Evolutionary conservation across 495 filamentous ascomycete species (phyloP).

Genomic region (Rostrohypoxylon terebratum): DNA sequence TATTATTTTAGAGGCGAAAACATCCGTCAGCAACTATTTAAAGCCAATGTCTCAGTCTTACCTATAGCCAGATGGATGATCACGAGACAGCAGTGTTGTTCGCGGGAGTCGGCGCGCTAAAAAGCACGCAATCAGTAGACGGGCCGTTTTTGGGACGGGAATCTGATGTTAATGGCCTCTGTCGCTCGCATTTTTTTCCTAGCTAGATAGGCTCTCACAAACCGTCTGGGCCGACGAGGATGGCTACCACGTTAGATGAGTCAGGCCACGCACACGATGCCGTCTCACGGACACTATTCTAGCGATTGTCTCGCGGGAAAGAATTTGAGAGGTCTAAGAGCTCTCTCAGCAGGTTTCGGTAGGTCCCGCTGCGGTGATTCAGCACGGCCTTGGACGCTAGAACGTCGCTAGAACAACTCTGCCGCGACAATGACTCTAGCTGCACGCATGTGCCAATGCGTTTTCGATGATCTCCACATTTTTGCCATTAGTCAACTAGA

Average conservation of each 20-base stretch:
- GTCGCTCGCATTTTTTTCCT: not conserved
- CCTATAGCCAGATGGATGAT: not conserved
- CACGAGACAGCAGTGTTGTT: not conserved
- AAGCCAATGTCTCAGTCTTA: not conserved
- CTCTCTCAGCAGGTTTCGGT: not conserved
- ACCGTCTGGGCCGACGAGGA: conserved; percentile 1
- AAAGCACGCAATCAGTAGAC: conserved; percentile 3
- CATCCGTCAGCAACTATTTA: not conserved
- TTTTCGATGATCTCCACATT: not conserved
- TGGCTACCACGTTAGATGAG: not conserved
- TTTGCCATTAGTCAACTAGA: not conserved
- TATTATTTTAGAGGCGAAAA: not conserved
- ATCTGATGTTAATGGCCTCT: conserved; percentile 2
- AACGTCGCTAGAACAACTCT: not conserved
- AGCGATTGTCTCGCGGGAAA: not conserved
- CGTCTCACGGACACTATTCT: not conserved
- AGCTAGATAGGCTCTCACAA: not conserved
- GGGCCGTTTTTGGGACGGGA: not conserved
- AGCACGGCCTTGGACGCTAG: not conserved
- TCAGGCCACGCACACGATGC: not conserved
- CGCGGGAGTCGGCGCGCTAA: conserved; percentile 22
- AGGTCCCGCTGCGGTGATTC: not conserved
- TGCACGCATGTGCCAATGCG: not conserved
- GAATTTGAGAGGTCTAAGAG: not conserved
- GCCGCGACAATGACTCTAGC: not conserved